A percentile compares a stretch with the other conserved stretches of the same genome.
These are phyloP conservation scores for Cyberlindnera sargentensis DNA, from an alignment of 805 yeast genomes.

Conservation along the genomic window DNA sequence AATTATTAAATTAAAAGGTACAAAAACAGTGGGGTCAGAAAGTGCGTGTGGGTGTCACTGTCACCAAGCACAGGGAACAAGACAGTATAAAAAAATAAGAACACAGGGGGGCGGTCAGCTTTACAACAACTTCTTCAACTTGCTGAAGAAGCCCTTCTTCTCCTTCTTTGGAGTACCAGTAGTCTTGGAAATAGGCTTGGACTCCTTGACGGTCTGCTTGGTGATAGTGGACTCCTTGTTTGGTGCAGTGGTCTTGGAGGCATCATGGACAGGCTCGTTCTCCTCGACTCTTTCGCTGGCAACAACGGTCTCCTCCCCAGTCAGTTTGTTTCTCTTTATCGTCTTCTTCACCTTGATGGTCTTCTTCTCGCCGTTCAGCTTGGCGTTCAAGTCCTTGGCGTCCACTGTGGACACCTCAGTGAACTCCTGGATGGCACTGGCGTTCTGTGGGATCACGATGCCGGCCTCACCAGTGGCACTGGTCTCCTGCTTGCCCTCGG, in stretches of 20 bases:
- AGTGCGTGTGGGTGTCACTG: neutral
- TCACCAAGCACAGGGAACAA: neutral
- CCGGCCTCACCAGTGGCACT: slow-evolving; percentile 63
- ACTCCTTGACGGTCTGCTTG: neutral
- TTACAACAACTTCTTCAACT: slow-evolving; percentile 15
- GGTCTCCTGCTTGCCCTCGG: slow-evolving; percentile 35
- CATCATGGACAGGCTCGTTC: neutral
- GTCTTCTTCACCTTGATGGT: slow-evolving; percentile 31
- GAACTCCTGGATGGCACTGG: slow-evolving; percentile 62
- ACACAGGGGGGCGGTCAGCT: neutral
- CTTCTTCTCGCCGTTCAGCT: slow-evolving; percentile 24
- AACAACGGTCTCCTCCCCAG: slow-evolving; percentile 34
- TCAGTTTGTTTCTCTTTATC: slow-evolving; percentile 32
- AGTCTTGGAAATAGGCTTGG: neutral
- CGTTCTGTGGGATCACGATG: slow-evolving; percentile 53
- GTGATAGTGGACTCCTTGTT: neutral
- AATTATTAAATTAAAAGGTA: too few species aligned
- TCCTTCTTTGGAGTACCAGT: slow-evolving; percentile 14
- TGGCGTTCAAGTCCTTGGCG: slow-evolving; percentile 50
- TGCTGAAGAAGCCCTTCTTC: slow-evolving; percentile 19
- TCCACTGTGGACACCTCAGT: slow-evolving; percentile 47
- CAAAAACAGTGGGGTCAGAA: too few species aligned
- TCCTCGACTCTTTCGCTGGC: slow-evolving; percentile 18
- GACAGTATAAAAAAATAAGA: neutral
- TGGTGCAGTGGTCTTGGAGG: neutral